Conservation (phyloP, 23 red algal genomes). For the Gracilaria vermiculophylla region DNA sequence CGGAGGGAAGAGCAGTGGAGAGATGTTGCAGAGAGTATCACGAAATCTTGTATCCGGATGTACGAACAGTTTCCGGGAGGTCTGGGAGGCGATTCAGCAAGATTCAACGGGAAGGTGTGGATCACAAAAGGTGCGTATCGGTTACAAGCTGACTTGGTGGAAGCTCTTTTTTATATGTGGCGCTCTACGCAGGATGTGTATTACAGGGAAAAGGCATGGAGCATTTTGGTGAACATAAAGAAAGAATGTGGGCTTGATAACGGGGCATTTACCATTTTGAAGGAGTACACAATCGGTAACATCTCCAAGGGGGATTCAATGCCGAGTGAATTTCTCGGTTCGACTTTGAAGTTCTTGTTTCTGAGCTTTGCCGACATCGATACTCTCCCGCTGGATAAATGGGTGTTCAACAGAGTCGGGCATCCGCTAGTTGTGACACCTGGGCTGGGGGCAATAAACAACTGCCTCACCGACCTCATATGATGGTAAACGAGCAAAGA, state of each 20-base stretch:
- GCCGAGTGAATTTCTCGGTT: constrained; percentile 67
- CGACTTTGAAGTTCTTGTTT: constrained; percentile 70
- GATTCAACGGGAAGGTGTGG: constrained; percentile 36
- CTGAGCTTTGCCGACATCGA: constrained; percentile 53
- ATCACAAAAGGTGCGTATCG: constrained; percentile 48
- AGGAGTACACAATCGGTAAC: constrained; percentile 38
- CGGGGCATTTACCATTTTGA: constrained; percentile 31
- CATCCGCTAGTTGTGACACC: constrained; percentile 78
- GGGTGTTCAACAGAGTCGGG: constrained; percentile 79
- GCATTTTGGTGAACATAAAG: constrained; percentile 33
- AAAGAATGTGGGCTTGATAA: constrained; percentile 31
- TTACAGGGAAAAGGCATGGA: constrained; percentile 54
- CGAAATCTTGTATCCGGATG: constrained; percentile 76
- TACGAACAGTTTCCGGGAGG: constrained; percentile 59
- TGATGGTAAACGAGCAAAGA: background rate
- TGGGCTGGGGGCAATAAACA: constrained; percentile 37
- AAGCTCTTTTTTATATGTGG: constrained; percentile 85
- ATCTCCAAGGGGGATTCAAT: constrained; percentile 59
- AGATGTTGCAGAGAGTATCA: constrained; percentile 52
- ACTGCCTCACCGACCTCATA: background rate
- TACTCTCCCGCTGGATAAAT: constrained; percentile 47
- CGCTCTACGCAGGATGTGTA: constrained; percentile 45
- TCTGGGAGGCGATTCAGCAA: constrained; percentile 60
- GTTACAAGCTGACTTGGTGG: constrained; percentile 64
- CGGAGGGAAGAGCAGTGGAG: constrained; percentile 51